phyloP scores from a whole-genome alignment of 441 rosid genomes.

The Pelargonium australe region DNA sequence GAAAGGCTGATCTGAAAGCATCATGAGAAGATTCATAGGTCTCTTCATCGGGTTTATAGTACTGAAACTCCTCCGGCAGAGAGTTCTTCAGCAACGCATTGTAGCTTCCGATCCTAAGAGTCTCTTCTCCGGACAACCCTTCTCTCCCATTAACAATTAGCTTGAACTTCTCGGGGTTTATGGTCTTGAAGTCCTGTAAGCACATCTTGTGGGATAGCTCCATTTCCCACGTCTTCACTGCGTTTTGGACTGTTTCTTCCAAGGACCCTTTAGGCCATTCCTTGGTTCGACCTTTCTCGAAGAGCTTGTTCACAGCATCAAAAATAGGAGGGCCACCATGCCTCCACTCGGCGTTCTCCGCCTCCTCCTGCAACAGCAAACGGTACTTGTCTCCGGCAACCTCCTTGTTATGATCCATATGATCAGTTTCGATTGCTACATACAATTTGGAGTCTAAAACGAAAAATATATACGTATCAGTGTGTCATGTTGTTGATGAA shows the following conservation, averaged over 20 bases:
- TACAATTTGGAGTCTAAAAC: too few relatives aligned
- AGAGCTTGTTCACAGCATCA: conserved; percentile 52
- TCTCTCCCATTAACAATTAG: conserved; percentile 3
- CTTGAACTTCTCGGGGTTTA: too few relatives aligned
- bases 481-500: too few relatives aligned
- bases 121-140: conserved; percentile 6
- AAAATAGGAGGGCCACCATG: conserved; percentile 57
- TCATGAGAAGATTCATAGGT: conserved; percentile 66
- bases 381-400: conserved; percentile 41
- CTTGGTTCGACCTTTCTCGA: conserved; percentile 42
- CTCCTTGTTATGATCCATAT: background rate
- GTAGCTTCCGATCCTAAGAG: conserved; percentile 39
- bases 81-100: conserved; percentile 60
- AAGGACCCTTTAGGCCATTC: too few relatives aligned
- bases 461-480: too few relatives aligned
- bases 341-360: conserved; percentile 47
- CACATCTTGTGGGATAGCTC: too few relatives aligned
- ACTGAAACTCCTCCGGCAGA: conserved; percentile 47
- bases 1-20: conserved; percentile 53
- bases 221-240: too few relatives aligned
- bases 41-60: conserved; percentile 60
- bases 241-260: too few relatives aligned
- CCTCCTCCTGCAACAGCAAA: conserved; percentile 35
- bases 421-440: background rate
- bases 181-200: too few relatives aligned